phyloP scores from a whole-genome alignment of 257 asterid genomes.

The Jaltomata sinuosa region DNA sequence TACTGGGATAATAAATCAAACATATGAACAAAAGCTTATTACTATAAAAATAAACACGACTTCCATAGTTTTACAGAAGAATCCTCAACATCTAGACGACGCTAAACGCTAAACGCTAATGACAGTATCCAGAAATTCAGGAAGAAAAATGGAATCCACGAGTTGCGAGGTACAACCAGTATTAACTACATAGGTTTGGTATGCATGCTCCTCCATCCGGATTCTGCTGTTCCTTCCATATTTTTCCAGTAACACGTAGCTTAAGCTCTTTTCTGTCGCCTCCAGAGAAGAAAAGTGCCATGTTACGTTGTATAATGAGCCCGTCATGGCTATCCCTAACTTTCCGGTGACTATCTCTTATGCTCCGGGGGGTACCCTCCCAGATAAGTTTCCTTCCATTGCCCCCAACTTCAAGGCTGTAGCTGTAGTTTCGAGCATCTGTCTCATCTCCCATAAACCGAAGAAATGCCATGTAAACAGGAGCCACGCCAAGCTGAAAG shows the following conservation, averaged over 20 bases:
- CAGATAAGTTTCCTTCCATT: slow-evolving; percentile 43
- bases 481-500: background rate
- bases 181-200: slow-evolving; percentile 30
- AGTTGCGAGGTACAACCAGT: background rate
- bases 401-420: slow-evolving; percentile 54
- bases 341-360: slow-evolving; percentile 45
- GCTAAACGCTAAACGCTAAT: background rate
- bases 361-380: slow-evolving; percentile 56
- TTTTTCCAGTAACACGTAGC: background rate
- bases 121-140: background rate
- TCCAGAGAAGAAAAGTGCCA: background rate
- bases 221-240: background rate
- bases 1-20: background rate
- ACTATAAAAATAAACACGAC: background rate
- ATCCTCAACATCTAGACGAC: background rate
- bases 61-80: background rate
- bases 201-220: slow-evolving; percentile 28
- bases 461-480: background rate
- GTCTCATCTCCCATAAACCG: background rate
- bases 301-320: background rate
- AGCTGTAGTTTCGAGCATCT: slow-evolving; percentile 13
- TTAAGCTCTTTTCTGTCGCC: background rate
- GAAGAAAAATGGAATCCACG: background rate
- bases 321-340: slow-evolving; percentile 38
- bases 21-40: background rate